Conservation (phyloP, 768 basidiomycete genomes). For the Zangia roseola region DNA sequence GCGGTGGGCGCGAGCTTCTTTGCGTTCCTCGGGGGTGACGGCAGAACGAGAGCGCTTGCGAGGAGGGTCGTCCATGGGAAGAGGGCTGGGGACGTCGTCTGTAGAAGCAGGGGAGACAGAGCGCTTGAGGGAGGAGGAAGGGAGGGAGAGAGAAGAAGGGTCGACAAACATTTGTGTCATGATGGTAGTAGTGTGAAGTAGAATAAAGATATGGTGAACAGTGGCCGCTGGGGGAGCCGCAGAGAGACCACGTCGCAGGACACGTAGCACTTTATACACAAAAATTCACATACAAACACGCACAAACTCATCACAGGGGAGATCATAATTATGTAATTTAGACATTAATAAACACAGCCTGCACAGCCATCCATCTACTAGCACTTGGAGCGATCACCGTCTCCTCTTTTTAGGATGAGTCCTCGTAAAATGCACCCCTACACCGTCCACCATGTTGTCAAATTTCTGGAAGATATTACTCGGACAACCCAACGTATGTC, state of each 20-base stretch:
- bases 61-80: constrained; percentile 44
- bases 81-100: constrained; percentile 9
- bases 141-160: constrained; percentile 40
- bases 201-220: constrained; percentile 26
- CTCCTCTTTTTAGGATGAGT: no score
- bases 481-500: background rate
- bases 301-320: constrained; percentile 8
- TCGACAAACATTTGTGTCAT: constrained; percentile 35
- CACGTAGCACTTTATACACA: constrained; percentile 32
- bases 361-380: background rate
- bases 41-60: constrained; percentile 75
- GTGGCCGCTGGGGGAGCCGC: constrained; percentile 21
- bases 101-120: constrained; percentile 28
- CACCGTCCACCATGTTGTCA: constrained; percentile 5
- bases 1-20: constrained; percentile 84
- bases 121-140: constrained; percentile 32
- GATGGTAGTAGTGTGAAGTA: background rate
- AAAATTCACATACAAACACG: constrained; percentile 26
- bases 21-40: constrained; percentile 70
- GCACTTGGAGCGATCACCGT: no score
- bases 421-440: background rate
- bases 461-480: constrained; percentile 11
- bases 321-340: no score
- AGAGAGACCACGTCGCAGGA: constrained; percentile 25
- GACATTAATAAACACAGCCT: no score